Percentiles rank a stretch among this genome's conserved stretches.
phyloP scores from a whole-genome alignment of 306 rosid genomes.

The Quercus engelmannii region DNA sequence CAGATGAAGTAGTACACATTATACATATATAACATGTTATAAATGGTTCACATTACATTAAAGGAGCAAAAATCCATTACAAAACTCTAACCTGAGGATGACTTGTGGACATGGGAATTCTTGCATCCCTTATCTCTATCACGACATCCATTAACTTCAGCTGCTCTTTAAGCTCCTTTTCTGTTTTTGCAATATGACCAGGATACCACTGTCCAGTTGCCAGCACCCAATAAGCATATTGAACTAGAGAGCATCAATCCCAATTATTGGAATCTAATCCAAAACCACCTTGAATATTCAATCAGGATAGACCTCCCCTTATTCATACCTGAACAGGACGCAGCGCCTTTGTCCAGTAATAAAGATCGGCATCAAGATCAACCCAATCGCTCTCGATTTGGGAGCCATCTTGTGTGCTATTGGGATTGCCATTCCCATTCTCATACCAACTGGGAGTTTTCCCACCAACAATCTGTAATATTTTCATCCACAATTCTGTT shows the following conservation, averaged over 20 bases:
- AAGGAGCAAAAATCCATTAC: not conserved
- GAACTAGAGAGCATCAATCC: not conserved
- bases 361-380: slow-evolving; percentile 72
- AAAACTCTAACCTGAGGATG: slow-evolving; percentile 75
- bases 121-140: slow-evolving; percentile 85
- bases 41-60: not conserved
- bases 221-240: slow-evolving; percentile 21
- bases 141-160: slow-evolving; percentile 93
- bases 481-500: slow-evolving; percentile 4
- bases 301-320: not conserved
- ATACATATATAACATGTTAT: not conserved
- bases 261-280: not conserved
- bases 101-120: slow-evolving; percentile 87
- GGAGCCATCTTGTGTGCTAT: slow-evolving; percentile 19
- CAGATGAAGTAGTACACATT: not conserved
- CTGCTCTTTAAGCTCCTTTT: slow-evolving; percentile 82
- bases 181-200: slow-evolving; percentile 97
- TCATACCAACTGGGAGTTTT: slow-evolving; percentile 38
- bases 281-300: not conserved
- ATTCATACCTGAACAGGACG: slow-evolving; percentile 83
- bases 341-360: slow-evolving; percentile 76
- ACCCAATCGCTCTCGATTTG: slow-evolving; percentile 52
- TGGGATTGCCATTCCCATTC: slow-evolving; percentile 30
- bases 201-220: slow-evolving; percentile 85
- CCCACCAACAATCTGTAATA: slow-evolving; percentile 76